Evolutionary conservation across 495 filamentous ascomycete species (phyloP).

Genomic region (Penicillium goetzii): DNA sequence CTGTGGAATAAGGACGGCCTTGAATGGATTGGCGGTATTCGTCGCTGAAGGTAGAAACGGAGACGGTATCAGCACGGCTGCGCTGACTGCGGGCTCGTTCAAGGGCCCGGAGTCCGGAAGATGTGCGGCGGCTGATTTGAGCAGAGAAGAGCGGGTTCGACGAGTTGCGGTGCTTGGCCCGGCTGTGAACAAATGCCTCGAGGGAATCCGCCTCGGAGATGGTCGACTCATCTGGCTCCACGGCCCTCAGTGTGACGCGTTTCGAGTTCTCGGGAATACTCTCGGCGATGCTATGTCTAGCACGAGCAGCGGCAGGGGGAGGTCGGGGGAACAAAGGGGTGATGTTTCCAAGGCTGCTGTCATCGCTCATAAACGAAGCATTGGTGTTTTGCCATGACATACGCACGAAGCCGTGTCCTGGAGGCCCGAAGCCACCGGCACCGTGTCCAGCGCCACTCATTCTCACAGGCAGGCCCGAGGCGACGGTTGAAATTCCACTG

Average conservation of each 20-base stretch:
- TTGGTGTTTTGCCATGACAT: constrained; percentile 53
- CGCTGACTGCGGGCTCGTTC: constrained; percentile 43
- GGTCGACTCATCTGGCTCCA: constrained; percentile 41
- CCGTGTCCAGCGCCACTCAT: constrained; percentile 54
- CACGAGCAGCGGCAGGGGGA: constrained; percentile 35
- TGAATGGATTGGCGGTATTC: constrained; percentile 40
- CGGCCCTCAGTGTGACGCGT: constrained; percentile 40
- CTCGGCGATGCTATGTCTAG: constrained; percentile 36
- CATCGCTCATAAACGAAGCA: constrained; percentile 43
- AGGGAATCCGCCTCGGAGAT: constrained; percentile 49
- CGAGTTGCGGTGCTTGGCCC: constrained; percentile 49
- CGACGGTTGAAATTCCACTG: constrained; percentile 47
- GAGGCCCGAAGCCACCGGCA: constrained; percentile 52
- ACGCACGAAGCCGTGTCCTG: constrained; percentile 49
- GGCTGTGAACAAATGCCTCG: constrained; percentile 51
- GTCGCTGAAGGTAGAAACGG: constrained; percentile 40
- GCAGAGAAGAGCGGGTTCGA: constrained; percentile 50
- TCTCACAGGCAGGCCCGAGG: constrained; percentile 43
- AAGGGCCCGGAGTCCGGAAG: constrained; percentile 43
- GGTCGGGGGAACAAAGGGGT: constrained; percentile 47
- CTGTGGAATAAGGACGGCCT: constrained; percentile 43
- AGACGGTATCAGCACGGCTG: constrained; percentile 47
- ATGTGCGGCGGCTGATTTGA: constrained; percentile 40
- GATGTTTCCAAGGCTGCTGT: constrained; percentile 42
- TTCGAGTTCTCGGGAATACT: constrained; percentile 39